These are phyloP conservation scores for Zygosaccharomyces bailii DNA, from an alignment of 805 yeast genomes.

Conservation along the genomic window DNA sequence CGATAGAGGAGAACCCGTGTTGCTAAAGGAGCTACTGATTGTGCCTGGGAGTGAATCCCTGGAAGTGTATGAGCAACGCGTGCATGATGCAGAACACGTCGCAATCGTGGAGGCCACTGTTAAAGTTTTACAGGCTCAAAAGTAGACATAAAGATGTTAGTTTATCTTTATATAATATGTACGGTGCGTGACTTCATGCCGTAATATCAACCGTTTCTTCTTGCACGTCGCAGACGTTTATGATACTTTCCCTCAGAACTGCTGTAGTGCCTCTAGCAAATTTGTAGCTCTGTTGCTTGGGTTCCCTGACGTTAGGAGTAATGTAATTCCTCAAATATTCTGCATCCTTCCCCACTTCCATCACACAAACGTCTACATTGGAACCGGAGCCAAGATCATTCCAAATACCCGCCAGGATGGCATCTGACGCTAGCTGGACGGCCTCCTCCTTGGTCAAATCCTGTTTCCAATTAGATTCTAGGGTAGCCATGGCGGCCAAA, in stretches of 20 bases:
- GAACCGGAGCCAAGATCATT: conserved; percentile 99
- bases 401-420: conserved; percentile 98
- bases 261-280: conserved; percentile 95
- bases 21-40: conserved; percentile 75
- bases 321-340: conserved; percentile 78
- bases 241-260: conserved; percentile 63
- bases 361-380: conserved; percentile 94
- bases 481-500: conserved; percentile 96
- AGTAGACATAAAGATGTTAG: conserved; percentile 1
- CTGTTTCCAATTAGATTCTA: conserved; percentile 83
- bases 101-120: conserved; percentile 93
- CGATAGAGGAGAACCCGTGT: conserved; percentile 85
- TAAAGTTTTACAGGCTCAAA: conserved; percentile 44
- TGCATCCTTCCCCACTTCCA: conserved; percentile 91
- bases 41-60: conserved; percentile 62
- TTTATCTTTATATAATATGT: background rate
- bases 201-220: conserved; percentile 50
- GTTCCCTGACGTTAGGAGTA: conserved; percentile 84
- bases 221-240: conserved; percentile 63
- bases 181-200: conserved; percentile 17
- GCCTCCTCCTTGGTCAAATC: conserved; percentile 84
- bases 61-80: conserved; percentile 76
- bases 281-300: conserved; percentile 77
- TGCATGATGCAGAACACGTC: conserved; percentile 78
- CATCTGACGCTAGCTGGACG: conserved; percentile 83